A percentile compares a stretch with the other conserved stretches of the same genome.
Conservation (phyloP, 495 filamentous ascomycete species). For the Chaetomium fimeti region DNA sequence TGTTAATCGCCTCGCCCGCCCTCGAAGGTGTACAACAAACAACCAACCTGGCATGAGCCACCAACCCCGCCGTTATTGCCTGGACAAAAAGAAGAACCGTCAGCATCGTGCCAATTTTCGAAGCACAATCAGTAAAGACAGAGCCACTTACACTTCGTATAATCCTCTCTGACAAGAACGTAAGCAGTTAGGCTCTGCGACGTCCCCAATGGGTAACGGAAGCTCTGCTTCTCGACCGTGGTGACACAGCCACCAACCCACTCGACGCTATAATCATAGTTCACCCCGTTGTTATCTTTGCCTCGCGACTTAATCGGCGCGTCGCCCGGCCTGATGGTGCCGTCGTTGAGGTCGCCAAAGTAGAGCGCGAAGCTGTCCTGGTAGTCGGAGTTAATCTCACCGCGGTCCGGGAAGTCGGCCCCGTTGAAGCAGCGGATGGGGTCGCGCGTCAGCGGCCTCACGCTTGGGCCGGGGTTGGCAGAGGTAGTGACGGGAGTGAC, state of each 20-base stretch:
- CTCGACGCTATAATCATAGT: conserved; percentile 13
- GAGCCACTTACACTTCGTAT: conserved; percentile 15
- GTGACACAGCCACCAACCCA: conserved; percentile 16
- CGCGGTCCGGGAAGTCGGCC: conserved; percentile 17
- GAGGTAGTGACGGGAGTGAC: too few species aligned
- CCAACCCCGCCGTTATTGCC: conserved; percentile 17
- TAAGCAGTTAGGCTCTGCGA: conserved; percentile 13
- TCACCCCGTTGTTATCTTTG: conserved; percentile 8
- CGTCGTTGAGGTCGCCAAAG: conserved; percentile 1
- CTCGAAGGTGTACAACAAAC: conserved; percentile 16
- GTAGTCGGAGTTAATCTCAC: conserved; percentile 5
- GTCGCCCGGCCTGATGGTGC: conserved; percentile 13
- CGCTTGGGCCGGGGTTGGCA: neutral
- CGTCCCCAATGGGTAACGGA: conserved; percentile 7
- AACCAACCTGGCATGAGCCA: conserved; percentile 9
- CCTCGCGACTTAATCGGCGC: neutral
- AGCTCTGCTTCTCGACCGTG: conserved; percentile 12
- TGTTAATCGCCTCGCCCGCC: conserved; percentile 10
- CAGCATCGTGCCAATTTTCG: neutral
- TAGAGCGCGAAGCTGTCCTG: conserved; percentile 8
- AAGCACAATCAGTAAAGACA: neutral
- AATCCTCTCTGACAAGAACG: conserved; percentile 19
- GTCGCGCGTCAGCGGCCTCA: conserved; percentile 5
- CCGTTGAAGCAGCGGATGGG: conserved; percentile 17
- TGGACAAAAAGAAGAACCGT: neutral